Evolutionary conservation across 768 basidiomycete genomes (phyloP), one percentile per base, ranked within the genome.

Genomic region (Cystofilobasidium ferigula): DNA sequence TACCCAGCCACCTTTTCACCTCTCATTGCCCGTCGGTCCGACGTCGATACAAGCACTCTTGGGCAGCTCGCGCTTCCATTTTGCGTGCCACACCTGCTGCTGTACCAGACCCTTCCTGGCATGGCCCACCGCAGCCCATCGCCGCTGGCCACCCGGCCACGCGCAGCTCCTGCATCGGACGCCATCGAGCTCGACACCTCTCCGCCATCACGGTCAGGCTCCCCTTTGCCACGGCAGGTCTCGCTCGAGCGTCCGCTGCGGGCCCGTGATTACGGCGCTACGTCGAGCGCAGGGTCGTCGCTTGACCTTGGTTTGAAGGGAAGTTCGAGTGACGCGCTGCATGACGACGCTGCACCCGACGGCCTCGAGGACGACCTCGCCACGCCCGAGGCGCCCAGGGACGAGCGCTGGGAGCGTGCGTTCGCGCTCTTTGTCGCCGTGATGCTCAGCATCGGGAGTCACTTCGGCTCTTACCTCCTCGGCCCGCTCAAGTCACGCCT

Each of bases 391-490:
- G 14, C 51, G 10, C 30, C 51, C 10, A 28, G 18, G 30, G 32
- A 18, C 40, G 58, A 60, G 40, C 36, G 40, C 26, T 60, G 58
- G 63, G 61, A 62, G 62, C 56, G 67, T 14, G 62, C 54, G 42
- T 68, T 68, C 47, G 67, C 67, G 22, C 26, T 68, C 24, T 36
- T 63, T 16, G 67, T 68, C 2, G 67, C 67, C 1, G 63, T 61
- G 28, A 36, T 68, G n/a, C 42, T 68, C 0, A 38, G 42, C 2
- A 56, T 68, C 12, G 62, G 61, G 35, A 48, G 43, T 20, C 61
- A 68, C 57, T 68, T 38, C 73, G 85, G 84, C 20, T 81, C 82
- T 2, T 85, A 89, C 71, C 82, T 86, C 8, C 81, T 92, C 3
- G 87, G 86, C 0, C 89, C 67, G 18, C 43, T 51, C 62, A 69